phyloP scores from a whole-genome alignment of 495 filamentous ascomycete species.

The Aspergillus biplanus region DNA sequence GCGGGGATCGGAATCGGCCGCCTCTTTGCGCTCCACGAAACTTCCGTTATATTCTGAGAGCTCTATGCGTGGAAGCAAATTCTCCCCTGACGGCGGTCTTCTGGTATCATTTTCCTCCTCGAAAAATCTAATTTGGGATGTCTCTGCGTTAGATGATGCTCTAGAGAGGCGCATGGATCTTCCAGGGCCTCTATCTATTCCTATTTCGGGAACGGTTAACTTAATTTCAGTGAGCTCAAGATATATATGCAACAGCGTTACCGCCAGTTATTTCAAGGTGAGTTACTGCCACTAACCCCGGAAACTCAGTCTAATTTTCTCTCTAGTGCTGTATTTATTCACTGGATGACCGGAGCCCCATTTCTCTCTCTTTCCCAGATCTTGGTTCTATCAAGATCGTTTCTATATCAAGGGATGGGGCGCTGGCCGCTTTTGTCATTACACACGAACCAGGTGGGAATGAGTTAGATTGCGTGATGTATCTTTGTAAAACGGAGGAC shows the following conservation, averaged over 20 bases:
- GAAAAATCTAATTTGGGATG: slow-evolving; percentile 12
- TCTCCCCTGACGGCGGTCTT: slow-evolving; percentile 19
- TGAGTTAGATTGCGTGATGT: slow-evolving; percentile 14
- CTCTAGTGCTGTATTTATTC: slow-evolving; percentile 23
- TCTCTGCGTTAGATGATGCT: slow-evolving; percentile 2
- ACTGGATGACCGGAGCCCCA: not conserved
- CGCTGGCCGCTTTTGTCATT: slow-evolving; percentile 18
- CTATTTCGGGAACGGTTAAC: slow-evolving; percentile 4
- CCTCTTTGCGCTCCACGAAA: not conserved
- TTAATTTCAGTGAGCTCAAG: slow-evolving; percentile 22
- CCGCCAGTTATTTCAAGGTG: slow-evolving; percentile 19
- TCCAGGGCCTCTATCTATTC: slow-evolving; percentile 2
- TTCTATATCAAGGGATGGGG: slow-evolving; percentile 21
- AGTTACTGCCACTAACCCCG: not conserved
- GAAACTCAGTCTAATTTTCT: not conserved
- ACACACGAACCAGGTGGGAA: not conserved
- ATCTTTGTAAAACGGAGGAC: slow-evolving; percentile 20
- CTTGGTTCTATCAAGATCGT: slow-evolving; percentile 21
- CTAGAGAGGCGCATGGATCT: not conserved
- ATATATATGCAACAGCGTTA: slow-evolving; percentile 16
- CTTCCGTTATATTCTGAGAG: not conserved
- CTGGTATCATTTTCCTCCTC: slow-evolving; percentile 19
- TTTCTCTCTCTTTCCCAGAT: not conserved
- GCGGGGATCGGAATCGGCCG: not conserved
- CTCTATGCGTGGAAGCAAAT: slow-evolving; percentile 7